Evolutionary conservation across 495 filamentous ascomycete species (phyloP), one percentile per base, ranked within the genome.

Genomic region (Neurospora cerealis): DNA sequence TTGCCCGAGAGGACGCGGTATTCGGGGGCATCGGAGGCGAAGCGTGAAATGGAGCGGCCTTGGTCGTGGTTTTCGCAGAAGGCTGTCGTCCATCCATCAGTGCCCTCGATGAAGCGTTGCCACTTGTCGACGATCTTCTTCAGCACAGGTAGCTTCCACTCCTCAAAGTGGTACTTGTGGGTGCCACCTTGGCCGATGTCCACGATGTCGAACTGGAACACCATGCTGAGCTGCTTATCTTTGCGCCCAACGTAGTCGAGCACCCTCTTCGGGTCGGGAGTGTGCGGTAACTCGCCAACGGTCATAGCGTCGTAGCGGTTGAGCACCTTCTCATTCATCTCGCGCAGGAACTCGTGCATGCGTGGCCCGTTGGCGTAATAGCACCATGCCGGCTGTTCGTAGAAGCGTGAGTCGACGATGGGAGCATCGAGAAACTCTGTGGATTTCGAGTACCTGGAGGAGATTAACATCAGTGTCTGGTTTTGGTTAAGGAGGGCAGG

Each of bases 231-330:
- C 77, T 93, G 89, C 66, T 85, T 82, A 37, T 89, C 87, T 54
- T 86, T 85, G 15, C 84, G 82, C 4, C 86, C 83, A 32, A 93
- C 87, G 39, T 87, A 87, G 17, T 85, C 83, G 37, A 92, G 83
- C 2, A 92, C 88, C 75, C 92, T 86, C 41, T 86, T 80, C 8
- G 81, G 79, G 72, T 89, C 84, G 3, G 88, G 86, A 15, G 89
- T 88, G 76, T 89, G 88, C 0, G 91, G 90, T 78, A 92, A 87
- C 79, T 94, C 92, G 11, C 92, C 92, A 0, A 93, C 91, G 2
- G 89, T 91, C 75, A 93, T 86, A 2, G 89, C 84, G 76, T 92
- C 87, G 74, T 93, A 93, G 62, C 89, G 81, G 60, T 85, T 86
- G n/a, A 93, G 83, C n/a, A 92, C 89, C 73, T 88, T 80, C 3